Percentiles rank a stretch among this genome's conserved stretches.
These are phyloP conservation scores for Epicoccum sorghinum DNA, from an alignment of 2,329 filamentous ascomycete species.

Conservation along the genomic window DNA sequence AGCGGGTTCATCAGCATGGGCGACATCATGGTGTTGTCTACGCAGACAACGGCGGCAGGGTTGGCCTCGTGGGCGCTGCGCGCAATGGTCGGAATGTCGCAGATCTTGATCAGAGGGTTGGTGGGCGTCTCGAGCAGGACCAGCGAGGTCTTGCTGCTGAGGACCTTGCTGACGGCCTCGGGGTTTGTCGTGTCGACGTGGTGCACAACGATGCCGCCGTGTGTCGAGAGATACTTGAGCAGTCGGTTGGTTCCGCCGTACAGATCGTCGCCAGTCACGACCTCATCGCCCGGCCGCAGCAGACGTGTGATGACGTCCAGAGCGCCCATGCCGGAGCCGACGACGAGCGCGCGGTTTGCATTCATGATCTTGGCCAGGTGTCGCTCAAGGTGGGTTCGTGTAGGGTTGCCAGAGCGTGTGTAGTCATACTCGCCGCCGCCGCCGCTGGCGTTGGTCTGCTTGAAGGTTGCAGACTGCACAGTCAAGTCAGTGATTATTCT, in stretches of 20 bases:
- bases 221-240: slow-evolving; percentile 86
- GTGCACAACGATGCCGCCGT: slow-evolving; percentile 91
- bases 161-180: slow-evolving; percentile 69
- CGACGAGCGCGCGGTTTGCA: slow-evolving; percentile 85
- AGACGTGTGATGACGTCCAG: slow-evolving; percentile 94
- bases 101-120: slow-evolving; percentile 97
- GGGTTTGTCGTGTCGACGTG: slow-evolving; percentile 92
- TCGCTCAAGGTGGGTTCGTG: slow-evolving; percentile 91
- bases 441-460: slow-evolving; percentile 80
- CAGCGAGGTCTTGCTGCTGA: slow-evolving; percentile 88
- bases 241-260: slow-evolving; percentile 96
- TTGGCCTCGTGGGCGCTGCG: slow-evolving; percentile 77
- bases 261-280: slow-evolving; percentile 94
- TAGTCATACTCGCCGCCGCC: slow-evolving; percentile 94
- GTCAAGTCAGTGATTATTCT: slow-evolving; percentile 21
- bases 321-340: slow-evolving; percentile 96
- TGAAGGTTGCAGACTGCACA: slow-evolving; percentile 88
- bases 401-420: slow-evolving; percentile 96
- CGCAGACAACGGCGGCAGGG: slow-evolving; percentile 79
- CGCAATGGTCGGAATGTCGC: slow-evolving; percentile 85
- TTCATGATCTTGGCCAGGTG: slow-evolving; percentile 99
- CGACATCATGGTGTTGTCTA: slow-evolving; percentile 99
- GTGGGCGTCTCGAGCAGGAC: slow-evolving; percentile 95
- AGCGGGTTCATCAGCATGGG: slow-evolving; percentile 93
- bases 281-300: slow-evolving; percentile 90